Evolutionary conservation across 2,329 filamentous ascomycete species (phyloP), one percentile per base, ranked within the genome.

Genomic region (Orbilia blumenaviensis): DNA sequence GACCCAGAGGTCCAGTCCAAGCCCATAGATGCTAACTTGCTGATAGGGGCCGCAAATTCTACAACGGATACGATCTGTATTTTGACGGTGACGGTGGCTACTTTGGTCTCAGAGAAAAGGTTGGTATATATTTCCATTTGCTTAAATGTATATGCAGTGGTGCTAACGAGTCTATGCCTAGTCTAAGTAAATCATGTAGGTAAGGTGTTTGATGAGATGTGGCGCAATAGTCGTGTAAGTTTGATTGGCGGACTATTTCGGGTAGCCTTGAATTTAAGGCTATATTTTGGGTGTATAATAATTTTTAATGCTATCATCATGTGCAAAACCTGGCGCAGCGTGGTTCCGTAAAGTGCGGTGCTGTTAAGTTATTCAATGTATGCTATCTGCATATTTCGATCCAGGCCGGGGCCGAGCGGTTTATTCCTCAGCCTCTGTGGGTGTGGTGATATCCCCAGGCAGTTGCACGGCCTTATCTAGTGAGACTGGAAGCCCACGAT

Each of bases 381-480:
- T 56, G 52, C 32, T 56, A 56, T n/a, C 7, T 25, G 32, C 52
- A 56, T 36, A n/a, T 23, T 38, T 38, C 52, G 3, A 38, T 27
- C 23, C 16, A n/a, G 18, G 3, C 9, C 38, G 23, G 18, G 4
- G 42, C n/a, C 16, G 21, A 25, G 16, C 38, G 8, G 1, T 48
- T 18, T 18, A 18, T 50, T 52, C 12, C 12, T 52, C 58, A 9
- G 7, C 9, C 36, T 54, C 32, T 7, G 21, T 8, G 16, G 10
- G 2, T 7, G 60, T 25, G 4, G 10, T 12, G 8, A 36, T 56
- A 16, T 76, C 72, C n/a, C 56, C 21, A 1, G 60, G 73, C 23
- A 77, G 52, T 32, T 77, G 58, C 5, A 77, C 66, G 3, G 66
- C 73, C n/a, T 66, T 71, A 41, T 71, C 73, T 29, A 77, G 64